Base-by-base conservation (phyloP, 352 stramenopile species). In the Blastocystis hominis region DNA sequence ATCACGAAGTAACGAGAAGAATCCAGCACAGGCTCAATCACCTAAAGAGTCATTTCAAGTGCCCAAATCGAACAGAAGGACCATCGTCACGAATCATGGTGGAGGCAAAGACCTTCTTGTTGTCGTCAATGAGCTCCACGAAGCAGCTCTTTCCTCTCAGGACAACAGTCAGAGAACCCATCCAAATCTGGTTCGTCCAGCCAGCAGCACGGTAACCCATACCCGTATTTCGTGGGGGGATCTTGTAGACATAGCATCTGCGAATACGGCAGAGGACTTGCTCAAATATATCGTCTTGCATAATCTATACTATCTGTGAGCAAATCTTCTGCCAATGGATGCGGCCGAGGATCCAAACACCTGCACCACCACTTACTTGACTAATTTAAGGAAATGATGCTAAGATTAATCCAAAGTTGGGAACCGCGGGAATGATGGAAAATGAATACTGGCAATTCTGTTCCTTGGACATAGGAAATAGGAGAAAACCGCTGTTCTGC, bases 151-250 rank as follows among this genome's bases (percentile, higher is more conserved):
- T 68, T 68, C 70, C 70, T 20, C 64, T 10, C 13, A 75, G 47
- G 24, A 75, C 47, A 6, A 75, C 64, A 20, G 54, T n/a, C 47
- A 75, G 47, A 24, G 13, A 40, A 54, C 64, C 64, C 15, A 75
- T 54, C 64, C 64, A 75, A n/a, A 75, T 75, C 47, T 75, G 64
- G 42, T 69, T 78, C 20, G 42, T 66, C 30, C 40, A 84, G 70
- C 72, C 72, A 17, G 72, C 72, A 68, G 72, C 72, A 84, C 72
- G 72, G 72, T 84, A 84, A 63, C 72, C 72, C 72, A 84, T 84
- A 84, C 72, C 72, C 17, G 72, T 70, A 40, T 66, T 84, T 70
- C 72, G 42, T 2, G 72, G 72, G 36, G 72, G 72, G 36, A 84
- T 84, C 72, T 84, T 84, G 38, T 84, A 84, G 20, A 84, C 59